Evolutionary conservation across 495 filamentous ascomycete species (phyloP).

Genomic region (Neurospora sp.): DNA sequence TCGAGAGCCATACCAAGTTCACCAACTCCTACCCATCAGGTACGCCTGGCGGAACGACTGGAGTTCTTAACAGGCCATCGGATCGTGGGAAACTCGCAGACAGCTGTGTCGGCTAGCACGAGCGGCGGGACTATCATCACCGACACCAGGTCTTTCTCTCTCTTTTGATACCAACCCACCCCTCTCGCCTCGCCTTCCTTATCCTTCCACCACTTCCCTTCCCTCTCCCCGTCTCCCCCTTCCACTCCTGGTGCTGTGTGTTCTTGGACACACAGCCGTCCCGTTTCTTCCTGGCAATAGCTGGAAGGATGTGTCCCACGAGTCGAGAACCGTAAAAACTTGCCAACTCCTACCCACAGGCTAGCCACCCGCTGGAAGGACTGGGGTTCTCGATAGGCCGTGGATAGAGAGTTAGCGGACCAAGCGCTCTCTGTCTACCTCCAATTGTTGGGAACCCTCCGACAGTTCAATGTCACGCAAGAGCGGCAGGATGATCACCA

Average conservation of each 20-base stretch:
- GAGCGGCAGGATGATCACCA: background rate
- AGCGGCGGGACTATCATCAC: slow-evolving; percentile 6
- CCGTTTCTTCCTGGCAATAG: background rate
- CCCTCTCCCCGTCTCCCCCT: background rate
- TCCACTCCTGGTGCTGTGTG: background rate
- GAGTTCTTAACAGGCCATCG: background rate
- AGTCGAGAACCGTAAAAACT: slow-evolving; percentile 4
- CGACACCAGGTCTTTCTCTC: background rate
- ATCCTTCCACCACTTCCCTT: background rate
- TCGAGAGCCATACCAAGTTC: background rate
- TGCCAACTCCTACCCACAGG: slow-evolving; percentile 3
- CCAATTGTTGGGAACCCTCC: background rate
- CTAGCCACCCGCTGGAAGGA: slow-evolving; percentile 4
- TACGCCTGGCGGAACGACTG: background rate
- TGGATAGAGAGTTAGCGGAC: background rate
- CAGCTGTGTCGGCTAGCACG: background rate
- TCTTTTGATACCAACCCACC: background rate
- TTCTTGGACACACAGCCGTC: background rate
- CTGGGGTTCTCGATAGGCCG: slow-evolving; percentile 1
- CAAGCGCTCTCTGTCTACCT: background rate
- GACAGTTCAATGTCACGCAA: background rate
- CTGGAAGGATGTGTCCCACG: slow-evolving; percentile 1
- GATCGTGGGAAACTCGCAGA: background rate
- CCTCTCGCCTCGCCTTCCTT: background rate
- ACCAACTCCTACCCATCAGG: background rate